Percentiles rank a stretch among this genome's conserved stretches.
Evolutionary conservation across 2,329 filamentous ascomycete species (phyloP).

Genomic region (Neofusicoccum sp.): DNA sequence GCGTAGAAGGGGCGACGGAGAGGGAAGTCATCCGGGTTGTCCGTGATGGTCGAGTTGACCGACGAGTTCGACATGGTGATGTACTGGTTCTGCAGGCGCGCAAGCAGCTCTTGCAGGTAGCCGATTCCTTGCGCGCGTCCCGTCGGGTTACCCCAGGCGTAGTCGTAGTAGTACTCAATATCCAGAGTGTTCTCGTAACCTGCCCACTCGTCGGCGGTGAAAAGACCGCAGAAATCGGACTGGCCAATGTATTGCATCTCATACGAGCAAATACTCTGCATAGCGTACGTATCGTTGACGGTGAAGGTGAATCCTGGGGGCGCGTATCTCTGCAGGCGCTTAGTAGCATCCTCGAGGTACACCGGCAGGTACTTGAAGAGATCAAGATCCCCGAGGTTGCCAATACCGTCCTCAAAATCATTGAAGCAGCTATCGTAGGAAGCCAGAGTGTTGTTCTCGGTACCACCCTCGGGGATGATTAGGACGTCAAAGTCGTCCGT

Average conservation of each 20-base stretch:
- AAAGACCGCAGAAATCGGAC: conserved; percentile 57
- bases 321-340: conserved; percentile 51
- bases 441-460: conserved; percentile 54
- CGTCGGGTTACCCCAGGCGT: conserved; percentile 51
- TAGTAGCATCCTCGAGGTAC: conserved; percentile 50
- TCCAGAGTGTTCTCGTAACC: conserved; percentile 58
- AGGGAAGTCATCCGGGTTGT: conserved; percentile 51
- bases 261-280: conserved; percentile 57
- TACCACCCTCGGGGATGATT: conserved; percentile 53
- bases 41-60: conserved; percentile 54
- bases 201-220: conserved; percentile 58
- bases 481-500: conserved; percentile 52
- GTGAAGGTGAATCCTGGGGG: conserved; percentile 54
- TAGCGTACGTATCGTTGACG: conserved; percentile 52
- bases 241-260: conserved; percentile 54
- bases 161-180: conserved; percentile 55
- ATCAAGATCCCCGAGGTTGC: conserved; percentile 46
- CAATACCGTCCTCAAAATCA: conserved; percentile 35
- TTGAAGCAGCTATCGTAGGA: conserved; percentile 55
- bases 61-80: conserved; percentile 53
- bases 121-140: conserved; percentile 58
- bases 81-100: conserved; percentile 51
- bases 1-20: conserved; percentile 54
- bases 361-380: conserved; percentile 49
- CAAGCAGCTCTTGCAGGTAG: conserved; percentile 56